Base-by-base conservation (phyloP, 192 early-diverging fungal genomes). In the Allomyces macrogynus region DNA sequence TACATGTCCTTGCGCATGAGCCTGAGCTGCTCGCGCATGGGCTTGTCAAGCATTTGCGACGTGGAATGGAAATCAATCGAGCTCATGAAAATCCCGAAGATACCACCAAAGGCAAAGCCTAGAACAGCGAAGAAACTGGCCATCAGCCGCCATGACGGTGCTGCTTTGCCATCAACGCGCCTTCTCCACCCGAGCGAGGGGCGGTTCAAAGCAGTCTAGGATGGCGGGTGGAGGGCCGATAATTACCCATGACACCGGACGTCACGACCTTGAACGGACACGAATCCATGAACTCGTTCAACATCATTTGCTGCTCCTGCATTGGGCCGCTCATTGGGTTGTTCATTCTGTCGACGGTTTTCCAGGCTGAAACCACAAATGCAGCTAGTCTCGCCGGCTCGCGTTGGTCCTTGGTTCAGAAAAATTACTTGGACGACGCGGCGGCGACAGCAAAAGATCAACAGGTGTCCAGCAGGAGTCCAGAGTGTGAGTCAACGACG, bases 81-180 rank as follows among this genome's bases (percentile, higher is more conserved):
- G 16, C 88, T 87, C 82, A 99, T 89, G 67, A 99, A 88, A 63
- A 94, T 71, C 42, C 95, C 93, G 64, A 99, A 93, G 4, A 91
- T 75, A 40, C 81, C 84, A 60, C 93, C 95, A 67, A 96, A 76
- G 24, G 78, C 92, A 73, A 91, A 95, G 65, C 93, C 88, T 84
- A 71, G 62, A 66, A 63, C 26, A 1, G 49, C 27, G 4, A 62
- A 5, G 22, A n/a, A n/a, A n/a, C 0, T 22, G 40, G 54, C 44
- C 25, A n/a, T 27, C 24, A 32, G 44, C 20, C 18, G 16, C 16
- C n/a, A n/a, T n/a, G n/a, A n/a, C n/a, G n/a, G n/a, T n/a, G n/a
- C 27, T 63, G 16, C 16, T 27, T 11, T 62, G 60, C 22, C 22
- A 20, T 20, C 25, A 40, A 26, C 14, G 42, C 61, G 24, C 22